Evolutionary conservation across 2,329 filamentous ascomycete species (phyloP), one percentile per base, ranked within the genome.

Genomic region (Ilyonectria destructans): DNA sequence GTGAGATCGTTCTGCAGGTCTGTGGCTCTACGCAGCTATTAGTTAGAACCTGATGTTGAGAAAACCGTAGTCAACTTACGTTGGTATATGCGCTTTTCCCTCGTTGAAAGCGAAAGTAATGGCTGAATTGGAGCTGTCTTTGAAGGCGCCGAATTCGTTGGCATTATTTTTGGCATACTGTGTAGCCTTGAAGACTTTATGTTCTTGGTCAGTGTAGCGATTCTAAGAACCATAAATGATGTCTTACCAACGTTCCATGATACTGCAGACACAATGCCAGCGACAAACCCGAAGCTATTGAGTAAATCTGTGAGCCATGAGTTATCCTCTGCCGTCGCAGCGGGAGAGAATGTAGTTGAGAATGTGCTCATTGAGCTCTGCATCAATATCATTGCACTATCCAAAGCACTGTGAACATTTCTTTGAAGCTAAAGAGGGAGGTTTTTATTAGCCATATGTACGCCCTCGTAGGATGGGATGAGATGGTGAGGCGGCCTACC

Each of bases 301-400:
- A 60, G 17, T 13, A 60, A 10, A 29, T 52, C 35, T 4, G 10
- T n/a, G n/a, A 60, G 26, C 58, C 58, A 60, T 4, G 29, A 21
- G 19, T 43, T 49, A 6, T 26, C 9, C 37, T 57, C n/a, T 8
- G 45, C 31, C 2, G 29, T 45, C 7, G 12, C 31, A 23, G 23
- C 58, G 4, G 58, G 58, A 10, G 58, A 35, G 19, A 60, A 60
- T 4, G 33, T 52, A 31, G 35, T 46, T 26, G 40, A 46, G 19
- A 60, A 60, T 12, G 15, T n/a, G 31, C 19, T n/a, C 29, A 60
- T 51, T 15, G 33, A 37, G 45, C 29, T 51, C 19, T 60, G 45
- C 45, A 60, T 60, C 29, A 52, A n/a, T 12, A 40, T 52, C 58
- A 60, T 60, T 8, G 58, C 58, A 1, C 6, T 21, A 7, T 60